Evolutionary conservation across 805 yeast species (phyloP).

Genomic region (Candida lessepsii): DNA sequence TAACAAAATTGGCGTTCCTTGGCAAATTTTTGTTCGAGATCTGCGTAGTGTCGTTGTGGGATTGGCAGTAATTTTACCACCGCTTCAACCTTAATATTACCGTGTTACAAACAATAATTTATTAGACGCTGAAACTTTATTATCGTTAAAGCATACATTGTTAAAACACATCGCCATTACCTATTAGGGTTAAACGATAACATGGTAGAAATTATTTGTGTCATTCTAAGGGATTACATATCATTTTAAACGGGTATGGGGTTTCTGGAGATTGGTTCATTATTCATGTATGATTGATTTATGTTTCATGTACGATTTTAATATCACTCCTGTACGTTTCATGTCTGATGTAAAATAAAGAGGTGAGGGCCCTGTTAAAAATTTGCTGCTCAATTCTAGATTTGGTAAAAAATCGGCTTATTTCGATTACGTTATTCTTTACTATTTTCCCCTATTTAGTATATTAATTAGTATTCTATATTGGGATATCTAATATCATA

Average conservation of each 20-base stretch:
- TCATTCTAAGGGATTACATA: too few species aligned
- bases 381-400: not conserved
- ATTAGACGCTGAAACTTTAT: not conserved
- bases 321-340: not conserved
- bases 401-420: not conserved
- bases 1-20: too few species aligned
- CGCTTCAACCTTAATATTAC: not conserved
- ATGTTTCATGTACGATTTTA: not conserved
- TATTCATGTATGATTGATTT: too few species aligned
- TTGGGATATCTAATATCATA: slow-evolving; percentile 66
- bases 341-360: not conserved
- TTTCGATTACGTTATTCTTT: too few species aligned
- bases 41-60: too few species aligned
- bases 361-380: not conserved
- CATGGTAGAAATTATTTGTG: too few species aligned
- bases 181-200: not conserved
- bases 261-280: too few species aligned
- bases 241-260: too few species aligned
- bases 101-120: not conserved
- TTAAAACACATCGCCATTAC: not conserved
- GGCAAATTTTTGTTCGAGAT: too few species aligned
- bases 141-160: not conserved
- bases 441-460: not conserved
- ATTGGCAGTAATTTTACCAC: too few species aligned
- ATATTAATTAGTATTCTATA: slow-evolving; percentile 4